Base-by-base conservation (phyloP, 2,329 filamentous ascomycete genomes). In the Emydomyces testavorans region DNA sequence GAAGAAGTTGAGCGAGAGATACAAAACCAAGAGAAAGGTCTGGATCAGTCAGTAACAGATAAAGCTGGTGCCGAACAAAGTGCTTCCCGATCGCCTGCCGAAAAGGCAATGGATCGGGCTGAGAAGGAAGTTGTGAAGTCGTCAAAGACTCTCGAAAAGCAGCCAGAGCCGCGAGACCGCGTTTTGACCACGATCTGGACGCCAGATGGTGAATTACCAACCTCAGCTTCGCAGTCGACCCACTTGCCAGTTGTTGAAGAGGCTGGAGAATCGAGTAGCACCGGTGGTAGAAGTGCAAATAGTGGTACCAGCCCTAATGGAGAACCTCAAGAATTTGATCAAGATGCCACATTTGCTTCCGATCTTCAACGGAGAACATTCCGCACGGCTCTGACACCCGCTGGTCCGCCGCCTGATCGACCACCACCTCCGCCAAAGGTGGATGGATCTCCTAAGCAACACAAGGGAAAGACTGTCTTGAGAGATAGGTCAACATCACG, bases 161-260 rank as follows among this genome's bases (percentile, higher is more conserved):
- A 78, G 56, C 71, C 77, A 18, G 69, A 80, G 15, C 70, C 81
- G 28, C 80, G 81, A 1, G 77, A 82, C 21, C 73, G 82, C 47
- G 76, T 74, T 1, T 64, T 88, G 39, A 66, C 66, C 49, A 78
- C 69, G 50, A 73, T 72, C 54, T 75, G 69, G 61, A 84, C 71
- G 65, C 76, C 69, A 18, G 75, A 70, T 59, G 72, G 68, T 16
- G 72, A 82, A 57, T 62, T 79, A 63, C 59, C 62, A 62, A 60
- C 75, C 67, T 72, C 75, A 11, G 65, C 72, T 10, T 61, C 61
- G 21, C 71, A 75, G 10, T 72, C 73, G 26, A 79, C 74, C 1
- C 45, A 47, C 13, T 69, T 96, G 1, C 90, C 90, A 0, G 82
- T 95, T 7, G 88, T 96, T 5, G 85, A 94, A 56, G 90, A 96